These are phyloP conservation scores for Kwoniella shivajii DNA, from an alignment of 1,284 basidiomycete genomes.

Conservation along the genomic window DNA sequence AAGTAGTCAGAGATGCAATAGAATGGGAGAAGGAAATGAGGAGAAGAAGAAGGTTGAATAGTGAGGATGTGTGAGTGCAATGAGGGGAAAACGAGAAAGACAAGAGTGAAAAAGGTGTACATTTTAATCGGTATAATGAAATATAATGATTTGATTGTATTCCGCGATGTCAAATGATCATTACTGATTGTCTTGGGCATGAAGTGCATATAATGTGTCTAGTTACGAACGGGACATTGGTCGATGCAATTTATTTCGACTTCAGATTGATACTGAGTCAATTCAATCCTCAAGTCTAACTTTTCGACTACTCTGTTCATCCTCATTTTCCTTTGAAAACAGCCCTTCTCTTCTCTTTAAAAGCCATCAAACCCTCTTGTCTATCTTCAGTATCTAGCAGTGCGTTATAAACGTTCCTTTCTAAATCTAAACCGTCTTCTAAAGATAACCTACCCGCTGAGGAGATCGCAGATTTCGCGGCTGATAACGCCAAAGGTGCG, in stretches of 20 bases:
- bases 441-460: conserved; percentile 74
- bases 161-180: too few species aligned
- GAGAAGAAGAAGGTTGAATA: conserved; percentile 7
- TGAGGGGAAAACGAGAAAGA: too few species aligned
- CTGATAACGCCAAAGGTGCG: conserved; percentile 82
- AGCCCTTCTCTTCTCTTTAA: conserved; percentile 83
- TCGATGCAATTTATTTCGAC: background rate
- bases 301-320: too few species aligned
- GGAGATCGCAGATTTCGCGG: conserved; percentile 86
- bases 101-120: too few species aligned
- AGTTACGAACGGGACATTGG: too few species aligned
- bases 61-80: too few species aligned
- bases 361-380: conserved; percentile 81
- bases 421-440: conserved; percentile 82
- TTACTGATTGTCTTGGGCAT: too few species aligned
- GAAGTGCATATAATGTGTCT: too few species aligned
- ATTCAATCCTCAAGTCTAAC: too few species aligned
- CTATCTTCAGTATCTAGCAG: conserved; percentile 79
- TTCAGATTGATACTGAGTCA: too few species aligned
- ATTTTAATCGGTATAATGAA: too few species aligned
- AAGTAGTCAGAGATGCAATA: conserved; percentile 40
- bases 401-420: conserved; percentile 80
- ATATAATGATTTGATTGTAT: too few species aligned
- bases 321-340: conserved; percentile 67
- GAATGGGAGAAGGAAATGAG: conserved; percentile 44